Conservation (phyloP, 352 stramenopile species). For the Blastocystis sp. region DNA sequence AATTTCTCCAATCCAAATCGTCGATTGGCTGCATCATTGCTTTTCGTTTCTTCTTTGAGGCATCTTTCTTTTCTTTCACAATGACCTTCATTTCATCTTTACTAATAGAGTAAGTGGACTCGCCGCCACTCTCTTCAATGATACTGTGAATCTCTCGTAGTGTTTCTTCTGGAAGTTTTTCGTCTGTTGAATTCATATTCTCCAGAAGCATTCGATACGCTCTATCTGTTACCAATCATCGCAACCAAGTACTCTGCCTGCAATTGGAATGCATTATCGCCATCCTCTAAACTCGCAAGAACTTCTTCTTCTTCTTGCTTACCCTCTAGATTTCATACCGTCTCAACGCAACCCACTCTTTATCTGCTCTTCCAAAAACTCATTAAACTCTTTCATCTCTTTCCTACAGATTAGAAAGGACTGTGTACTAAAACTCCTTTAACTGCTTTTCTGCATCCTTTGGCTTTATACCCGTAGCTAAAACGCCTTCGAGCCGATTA, state of each 20-base stretch:
- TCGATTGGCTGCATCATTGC: neutral
- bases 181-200: slow-evolving; percentile 25
- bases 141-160: slow-evolving; percentile 37
- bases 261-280: slow-evolving; percentile 9
- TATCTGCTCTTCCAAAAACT: slow-evolving; percentile 14
- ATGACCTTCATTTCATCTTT: slow-evolving; percentile 49
- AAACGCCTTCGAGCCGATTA: neutral
- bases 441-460: slow-evolving; percentile 47
- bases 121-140: slow-evolving; percentile 5
- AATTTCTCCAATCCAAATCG: slow-evolving; percentile 32
- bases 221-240: neutral
- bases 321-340: neutral
- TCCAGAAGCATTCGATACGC: slow-evolving; percentile 48
- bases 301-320: slow-evolving; percentile 31
- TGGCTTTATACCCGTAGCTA: slow-evolving; percentile 15
- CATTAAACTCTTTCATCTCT: slow-evolving; percentile 37
- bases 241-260: neutral
- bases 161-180: slow-evolving; percentile 9
- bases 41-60: slow-evolving; percentile 13
- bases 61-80: slow-evolving; percentile 4
- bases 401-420: neutral
- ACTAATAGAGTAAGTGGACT: neutral
- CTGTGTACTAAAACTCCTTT: neutral
- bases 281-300: neutral
- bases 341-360: neutral